A percentile compares a stretch with the other conserved stretches of the same genome.
These are phyloP conservation scores for Paecilomyces sp. DNA, from an alignment of 2,329 filamentous ascomycete genomes.

Conservation along the genomic window DNA sequence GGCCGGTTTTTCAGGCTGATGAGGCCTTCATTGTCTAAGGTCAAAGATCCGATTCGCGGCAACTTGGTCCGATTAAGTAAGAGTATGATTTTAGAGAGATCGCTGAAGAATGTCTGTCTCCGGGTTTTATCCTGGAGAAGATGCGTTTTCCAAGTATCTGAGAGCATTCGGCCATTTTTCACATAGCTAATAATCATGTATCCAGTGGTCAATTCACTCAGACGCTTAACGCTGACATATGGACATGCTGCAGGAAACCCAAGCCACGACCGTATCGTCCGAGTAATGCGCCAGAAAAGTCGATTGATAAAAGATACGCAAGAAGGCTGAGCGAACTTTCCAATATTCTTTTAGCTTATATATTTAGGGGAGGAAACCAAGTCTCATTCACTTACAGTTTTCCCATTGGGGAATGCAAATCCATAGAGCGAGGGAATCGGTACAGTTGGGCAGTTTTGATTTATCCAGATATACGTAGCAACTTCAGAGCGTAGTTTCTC, in stretches of 20 bases:
- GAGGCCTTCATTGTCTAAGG: no score
- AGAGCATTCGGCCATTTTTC: neutral
- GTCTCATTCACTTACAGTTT: conserved; percentile 12
- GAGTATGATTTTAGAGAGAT: no score
- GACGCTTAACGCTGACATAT: neutral
- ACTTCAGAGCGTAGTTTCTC: conserved; percentile 38
- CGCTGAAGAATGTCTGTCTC: neutral
- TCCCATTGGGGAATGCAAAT: conserved; percentile 25
- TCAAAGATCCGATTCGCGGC: no score
- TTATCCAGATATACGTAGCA: conserved; percentile 33
- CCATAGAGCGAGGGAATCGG: conserved; percentile 27
- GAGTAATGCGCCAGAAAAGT: neutral
- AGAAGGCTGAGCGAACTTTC: no score
- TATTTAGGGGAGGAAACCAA: neutral
- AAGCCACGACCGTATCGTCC: neutral
- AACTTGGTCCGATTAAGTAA: no score
- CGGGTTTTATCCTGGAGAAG: neutral
- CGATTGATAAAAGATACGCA: neutral
- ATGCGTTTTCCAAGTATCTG: neutral
- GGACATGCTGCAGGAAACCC: neutral
- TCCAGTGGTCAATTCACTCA: neutral
- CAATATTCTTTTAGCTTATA: neutral
- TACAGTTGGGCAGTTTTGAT: conserved; percentile 29
- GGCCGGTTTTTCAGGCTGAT: no score
- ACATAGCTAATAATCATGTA: neutral